A percentile compares a stretch with the other conserved stretches of the same genome.
Evolutionary conservation across 2,329 filamentous ascomycete genomes (phyloP).

Genomic region (Escovopsis sp.): DNA sequence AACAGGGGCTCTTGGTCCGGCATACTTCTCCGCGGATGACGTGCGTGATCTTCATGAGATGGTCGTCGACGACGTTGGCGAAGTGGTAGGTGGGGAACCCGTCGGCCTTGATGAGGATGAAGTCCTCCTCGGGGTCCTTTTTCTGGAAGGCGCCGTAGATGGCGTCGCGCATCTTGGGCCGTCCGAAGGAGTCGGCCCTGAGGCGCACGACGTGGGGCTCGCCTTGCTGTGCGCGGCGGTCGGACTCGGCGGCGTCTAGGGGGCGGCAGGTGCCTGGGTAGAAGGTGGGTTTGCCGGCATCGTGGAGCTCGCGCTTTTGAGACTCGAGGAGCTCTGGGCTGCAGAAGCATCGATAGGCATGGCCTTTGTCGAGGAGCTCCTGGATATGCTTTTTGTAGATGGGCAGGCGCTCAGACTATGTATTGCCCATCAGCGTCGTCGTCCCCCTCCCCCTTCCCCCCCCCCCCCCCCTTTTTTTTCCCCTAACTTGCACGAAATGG

Average conservation of each 20-base stretch:
- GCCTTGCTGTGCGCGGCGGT: conserved; percentile 51
- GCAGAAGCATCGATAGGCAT: conserved; percentile 93
- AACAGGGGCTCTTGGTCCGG: not conserved
- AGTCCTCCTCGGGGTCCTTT: conserved; percentile 53
- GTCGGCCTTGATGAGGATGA: conserved; percentile 81
- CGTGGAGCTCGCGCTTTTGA: conserved; percentile 48
- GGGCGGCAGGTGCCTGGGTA: conserved; percentile 56
- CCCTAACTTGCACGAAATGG: not conserved
- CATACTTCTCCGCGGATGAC: conserved; percentile 71
- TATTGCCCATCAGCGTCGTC: not conserved
- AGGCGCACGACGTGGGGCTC: conserved; percentile 69
- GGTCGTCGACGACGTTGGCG: conserved; percentile 92
- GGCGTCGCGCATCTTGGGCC: conserved; percentile 56
- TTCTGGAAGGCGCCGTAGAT: conserved; percentile 59
- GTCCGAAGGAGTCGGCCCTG: conserved; percentile 38
- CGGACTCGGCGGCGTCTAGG: conserved; percentile 52
- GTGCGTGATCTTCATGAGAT: conserved; percentile 89
- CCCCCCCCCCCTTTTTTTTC: too few species aligned
- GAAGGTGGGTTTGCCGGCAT: conserved; percentile 26
- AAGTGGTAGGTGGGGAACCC: conserved; percentile 93
- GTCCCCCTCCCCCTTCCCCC: too few species aligned
- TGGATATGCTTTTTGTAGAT: conserved; percentile 61
- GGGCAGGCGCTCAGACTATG: conserved; percentile 60
- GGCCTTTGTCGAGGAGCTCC: conserved; percentile 51
- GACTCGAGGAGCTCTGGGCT: conserved; percentile 52